Base-by-base conservation (phyloP, 2,329 filamentous ascomycete genomes). In the Leptographium radiaticola region DNA sequence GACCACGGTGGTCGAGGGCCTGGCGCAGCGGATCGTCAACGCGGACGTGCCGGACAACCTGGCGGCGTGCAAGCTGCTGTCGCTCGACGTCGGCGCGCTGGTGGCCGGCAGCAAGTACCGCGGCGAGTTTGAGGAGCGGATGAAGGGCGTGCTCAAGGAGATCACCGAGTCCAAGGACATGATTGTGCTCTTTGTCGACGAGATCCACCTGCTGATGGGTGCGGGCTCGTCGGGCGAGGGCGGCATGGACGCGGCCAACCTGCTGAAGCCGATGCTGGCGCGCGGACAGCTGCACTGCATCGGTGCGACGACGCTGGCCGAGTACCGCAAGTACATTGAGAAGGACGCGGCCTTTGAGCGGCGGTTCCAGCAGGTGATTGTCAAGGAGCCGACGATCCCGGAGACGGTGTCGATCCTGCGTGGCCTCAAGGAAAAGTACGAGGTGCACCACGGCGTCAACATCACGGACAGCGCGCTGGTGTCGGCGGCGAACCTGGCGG, bases 271-370 rank as follows among this genome's bases (percentile, higher is more conserved):
- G 55, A 97, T 97, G 91, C 80, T 98, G 61, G 93, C 93, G 57
- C 84, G 93, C 65, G 93, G 93, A 53, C 91, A 97, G 68, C 76
- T 98, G 56, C 93, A 98, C 76, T 98, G 93, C 65, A 97, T 98
- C 59, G 93, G 93, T 68, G 93, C 93, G 7, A 98, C 93, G 2
- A 98, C 93, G 2, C 79, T 98, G 55, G 82, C 83, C 57, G 93
- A 98, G 68, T 98, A 98, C 71, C 83, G 93, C 65, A 98, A 98
- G 70, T 97, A 98, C 70, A 95, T 98, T 59, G 93, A 98, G 69
- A 98, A 98, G 71, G 93, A 98, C 64, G 87, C 89, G 47, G 93
- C 93, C 48, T 98, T 98, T 67, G 93, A 98, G 71, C 88, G 93
- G 70, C 87, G 93, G 68, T 98, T 98, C 78, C 93, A 98, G 68